Evolutionary conservation across 2,329 filamentous ascomycete species (phyloP).

Genomic region (Fusarium anguioides): DNA sequence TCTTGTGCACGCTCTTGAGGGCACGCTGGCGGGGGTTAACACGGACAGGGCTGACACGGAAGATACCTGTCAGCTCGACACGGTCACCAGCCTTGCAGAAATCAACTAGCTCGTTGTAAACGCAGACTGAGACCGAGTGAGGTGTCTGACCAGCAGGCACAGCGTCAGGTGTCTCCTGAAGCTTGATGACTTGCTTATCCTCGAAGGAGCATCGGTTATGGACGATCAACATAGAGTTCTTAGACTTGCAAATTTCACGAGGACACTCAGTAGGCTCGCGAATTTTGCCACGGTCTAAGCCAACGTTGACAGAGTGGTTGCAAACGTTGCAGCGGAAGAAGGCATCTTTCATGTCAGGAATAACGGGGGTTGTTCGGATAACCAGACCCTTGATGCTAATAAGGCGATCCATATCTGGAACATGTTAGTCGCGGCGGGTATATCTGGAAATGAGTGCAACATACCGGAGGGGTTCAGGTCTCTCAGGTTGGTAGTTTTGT

Average conservation of each 20-base stretch:
- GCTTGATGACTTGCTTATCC: constrained; percentile 98
- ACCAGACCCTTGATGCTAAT: constrained; percentile 96
- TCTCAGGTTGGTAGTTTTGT: constrained; percentile 88
- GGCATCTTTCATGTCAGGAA: constrained; percentile 98
- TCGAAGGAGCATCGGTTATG: constrained; percentile 96
- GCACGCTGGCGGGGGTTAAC: constrained; percentile 93
- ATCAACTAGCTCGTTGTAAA: constrained; percentile 97
- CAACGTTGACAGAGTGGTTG: constrained; percentile 88
- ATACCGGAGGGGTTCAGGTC: constrained; percentile 88
- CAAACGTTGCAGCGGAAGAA: constrained; percentile 97
- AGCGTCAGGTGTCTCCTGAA: constrained; percentile 96
- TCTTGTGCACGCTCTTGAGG: constrained; percentile 97
- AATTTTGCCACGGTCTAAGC: constrained; percentile 95
- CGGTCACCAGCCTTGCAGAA: constrained; percentile 98
- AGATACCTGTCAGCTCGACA: constrained; percentile 95
- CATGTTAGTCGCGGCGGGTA: constrained; percentile 16
- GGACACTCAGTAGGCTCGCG: constrained; percentile 93
- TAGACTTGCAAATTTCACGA: constrained; percentile 80
- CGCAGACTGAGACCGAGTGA: constrained; percentile 94
- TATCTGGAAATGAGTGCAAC: constrained; percentile 23
- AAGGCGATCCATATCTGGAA: constrained; percentile 89
- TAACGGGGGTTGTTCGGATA: constrained; percentile 94
- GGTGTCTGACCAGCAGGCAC: constrained; percentile 97
- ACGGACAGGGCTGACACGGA: constrained; percentile 92
- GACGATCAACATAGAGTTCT: constrained; percentile 97